Percentiles rank a stretch among this genome's conserved stretches.
Evolutionary conservation across 768 basidiomycete genomes (phyloP).

Genomic region (Amanita polypyramis): DNA sequence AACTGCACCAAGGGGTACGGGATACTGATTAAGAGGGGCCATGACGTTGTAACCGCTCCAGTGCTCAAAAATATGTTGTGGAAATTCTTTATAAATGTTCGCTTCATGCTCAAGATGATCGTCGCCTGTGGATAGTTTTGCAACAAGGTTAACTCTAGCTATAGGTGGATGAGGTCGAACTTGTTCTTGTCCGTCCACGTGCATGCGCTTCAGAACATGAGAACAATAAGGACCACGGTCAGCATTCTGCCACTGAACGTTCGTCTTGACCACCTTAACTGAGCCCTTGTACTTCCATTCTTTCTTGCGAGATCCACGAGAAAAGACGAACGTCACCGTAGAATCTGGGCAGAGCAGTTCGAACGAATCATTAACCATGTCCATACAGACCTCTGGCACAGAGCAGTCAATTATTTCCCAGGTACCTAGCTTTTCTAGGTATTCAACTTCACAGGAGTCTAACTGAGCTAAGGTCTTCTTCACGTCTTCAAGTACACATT

Average conservation of each 20-base stretch:
- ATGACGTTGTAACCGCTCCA: slow-evolving; percentile 40
- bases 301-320: not conserved
- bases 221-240: slow-evolving; percentile 20
- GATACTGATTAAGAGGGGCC: slow-evolving; percentile 26
- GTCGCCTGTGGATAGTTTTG: slow-evolving; percentile 34
- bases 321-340: not conserved
- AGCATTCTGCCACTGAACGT: slow-evolving; percentile 22
- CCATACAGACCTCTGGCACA: not conserved
- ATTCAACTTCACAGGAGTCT: slow-evolving; percentile 10
- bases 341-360: too few species aligned
- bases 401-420: not conserved
- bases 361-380: not conserved
- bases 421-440: slow-evolving; percentile 11
- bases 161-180: slow-evolving; percentile 20
- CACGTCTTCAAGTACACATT: slow-evolving; percentile 26
- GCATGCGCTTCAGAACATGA: slow-evolving; percentile 13
- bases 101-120: slow-evolving; percentile 29
- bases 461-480: slow-evolving; percentile 14
- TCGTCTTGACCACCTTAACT: slow-evolving; percentile 16
- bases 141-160: slow-evolving; percentile 28
- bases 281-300: slow-evolving; percentile 16
- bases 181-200: not conserved
- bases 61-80: slow-evolving; percentile 34
- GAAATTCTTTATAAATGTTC: slow-evolving; percentile 33
- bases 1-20: slow-evolving; percentile 37